Percentiles rank a stretch among this genome's conserved stretches.
These are phyloP conservation scores for Tolypocladium endophyticum DNA, from an alignment of 2,329 filamentous ascomycete genomes.

Conservation along the genomic window DNA sequence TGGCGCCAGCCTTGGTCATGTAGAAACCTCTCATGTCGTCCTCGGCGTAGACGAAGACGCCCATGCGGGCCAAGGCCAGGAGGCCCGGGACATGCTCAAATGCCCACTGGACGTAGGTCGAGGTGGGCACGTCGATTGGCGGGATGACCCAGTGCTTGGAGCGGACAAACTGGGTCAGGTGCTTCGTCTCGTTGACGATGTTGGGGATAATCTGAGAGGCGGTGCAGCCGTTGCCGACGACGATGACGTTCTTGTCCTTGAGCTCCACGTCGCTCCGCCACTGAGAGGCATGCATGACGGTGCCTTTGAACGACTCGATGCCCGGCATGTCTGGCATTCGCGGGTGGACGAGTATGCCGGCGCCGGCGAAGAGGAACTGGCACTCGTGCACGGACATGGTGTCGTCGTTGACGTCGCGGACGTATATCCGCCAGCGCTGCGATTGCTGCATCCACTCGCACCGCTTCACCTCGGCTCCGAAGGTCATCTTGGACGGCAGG, in stretches of 20 bases:
- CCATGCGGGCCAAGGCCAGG: conserved; percentile 25
- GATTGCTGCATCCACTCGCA: conserved; percentile 26
- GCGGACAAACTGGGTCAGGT: conserved; percentile 30
- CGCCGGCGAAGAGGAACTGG: conserved; percentile 26
- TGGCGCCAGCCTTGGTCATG: conserved; percentile 22
- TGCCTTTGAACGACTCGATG: conserved; percentile 37
- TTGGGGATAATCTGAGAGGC: conserved; percentile 41
- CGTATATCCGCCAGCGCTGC: conserved; percentile 21
- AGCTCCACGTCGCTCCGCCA: conserved; percentile 43
- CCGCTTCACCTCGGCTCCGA: conserved; percentile 23
- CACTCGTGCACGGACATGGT: conserved; percentile 22
- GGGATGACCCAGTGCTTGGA: conserved; percentile 32
- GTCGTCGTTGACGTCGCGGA: conserved; percentile 14
- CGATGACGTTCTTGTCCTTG: conserved; percentile 32
- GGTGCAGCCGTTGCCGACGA: conserved; percentile 47
- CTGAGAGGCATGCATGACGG: conserved; percentile 42
- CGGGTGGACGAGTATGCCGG: conserved; percentile 22
- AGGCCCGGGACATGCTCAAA: conserved; percentile 37
- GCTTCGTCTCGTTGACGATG: conserved; percentile 23
- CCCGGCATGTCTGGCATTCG: conserved; percentile 34
- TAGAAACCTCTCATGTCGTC: conserved; percentile 24
- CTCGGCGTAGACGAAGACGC: conserved; percentile 30
- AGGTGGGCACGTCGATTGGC: conserved; percentile 13
- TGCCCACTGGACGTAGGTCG: conserved; percentile 15
- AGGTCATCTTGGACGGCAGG: conserved; percentile 25